Conservation (phyloP, 2,329 filamentous ascomycete genomes). For the Aphanoascus verrucosus region DNA sequence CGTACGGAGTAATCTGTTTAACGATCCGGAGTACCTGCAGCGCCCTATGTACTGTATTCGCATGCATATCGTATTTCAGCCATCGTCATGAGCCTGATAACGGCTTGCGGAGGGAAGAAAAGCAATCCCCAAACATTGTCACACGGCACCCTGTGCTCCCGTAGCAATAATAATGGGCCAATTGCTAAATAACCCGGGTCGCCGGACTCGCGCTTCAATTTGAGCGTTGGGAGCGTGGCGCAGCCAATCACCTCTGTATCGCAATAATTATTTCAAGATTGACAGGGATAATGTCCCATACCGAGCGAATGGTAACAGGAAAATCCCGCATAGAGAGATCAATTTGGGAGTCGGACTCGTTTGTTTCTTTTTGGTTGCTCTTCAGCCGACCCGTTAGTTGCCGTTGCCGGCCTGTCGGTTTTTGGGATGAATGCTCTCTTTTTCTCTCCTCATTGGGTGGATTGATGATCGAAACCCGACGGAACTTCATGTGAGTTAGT, state of each 20-base stretch:
- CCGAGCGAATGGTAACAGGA: not conserved
- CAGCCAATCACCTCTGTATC: not conserved
- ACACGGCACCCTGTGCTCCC: no score
- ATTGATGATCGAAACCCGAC: not conserved
- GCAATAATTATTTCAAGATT: not conserved
- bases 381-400: not conserved
- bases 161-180: no score
- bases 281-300: not conserved
- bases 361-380: not conserved
- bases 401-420: conserved; percentile 2
- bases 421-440: not conserved
- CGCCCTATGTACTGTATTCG: no score
- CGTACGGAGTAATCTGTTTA: not conserved
- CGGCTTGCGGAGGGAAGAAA: no score
- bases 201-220: no score
- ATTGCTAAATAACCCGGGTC: no score
- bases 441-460: not conserved
- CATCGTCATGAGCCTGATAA: no score
- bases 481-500: conserved; percentile 6
- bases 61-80: no score
- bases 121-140: no score
- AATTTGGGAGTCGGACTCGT: no score
- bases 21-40: not conserved
- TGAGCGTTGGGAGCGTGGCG: not conserved
- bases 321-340: not conserved